Conservation (phyloP, 257 asterid genomes). For the Salvia splendens region DNA sequence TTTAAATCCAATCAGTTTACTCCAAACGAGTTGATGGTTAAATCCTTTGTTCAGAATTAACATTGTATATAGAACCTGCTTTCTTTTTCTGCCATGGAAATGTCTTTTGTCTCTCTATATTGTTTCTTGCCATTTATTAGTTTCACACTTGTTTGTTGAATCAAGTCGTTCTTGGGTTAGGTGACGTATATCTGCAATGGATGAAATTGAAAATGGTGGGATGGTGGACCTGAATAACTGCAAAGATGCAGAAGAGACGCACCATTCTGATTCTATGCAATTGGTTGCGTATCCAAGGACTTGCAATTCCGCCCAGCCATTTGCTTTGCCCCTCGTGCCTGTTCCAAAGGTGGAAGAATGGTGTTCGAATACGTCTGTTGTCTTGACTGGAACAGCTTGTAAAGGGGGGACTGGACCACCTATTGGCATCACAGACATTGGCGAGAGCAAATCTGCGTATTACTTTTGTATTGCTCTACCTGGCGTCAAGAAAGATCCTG, state of each 20-base stretch:
- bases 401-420: slow-evolving; percentile 63
- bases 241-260: slow-evolving; percentile 37
- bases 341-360: slow-evolving; percentile 46
- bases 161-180: slow-evolving; percentile 18
- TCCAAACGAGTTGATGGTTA: background rate
- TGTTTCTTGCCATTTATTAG: slow-evolving; percentile 1
- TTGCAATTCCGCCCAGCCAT: slow-evolving; percentile 33
- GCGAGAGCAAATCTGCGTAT: slow-evolving; percentile 61
- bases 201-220: slow-evolving; percentile 19
- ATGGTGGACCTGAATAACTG: slow-evolving; percentile 27
- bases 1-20: background rate
- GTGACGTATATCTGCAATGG: slow-evolving; percentile 26
- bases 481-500: slow-evolving; percentile 87
- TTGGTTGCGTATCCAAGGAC: slow-evolving; percentile 29
- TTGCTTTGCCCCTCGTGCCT: slow-evolving; percentile 60
- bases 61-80: background rate
- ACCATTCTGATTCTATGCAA: slow-evolving; percentile 36
- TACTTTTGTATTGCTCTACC: slow-evolving; percentile 85
- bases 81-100: background rate
- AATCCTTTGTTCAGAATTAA: background rate
- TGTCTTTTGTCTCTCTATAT: background rate
- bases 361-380: slow-evolving; percentile 41
- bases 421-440: slow-evolving; percentile 72
- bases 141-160: background rate
- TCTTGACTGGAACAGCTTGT: slow-evolving; percentile 67